These are phyloP conservation scores for Tillandsia leiboldiana DNA, from an alignment of 176 grass and related monocot genomes.

Conservation along the genomic window DNA sequence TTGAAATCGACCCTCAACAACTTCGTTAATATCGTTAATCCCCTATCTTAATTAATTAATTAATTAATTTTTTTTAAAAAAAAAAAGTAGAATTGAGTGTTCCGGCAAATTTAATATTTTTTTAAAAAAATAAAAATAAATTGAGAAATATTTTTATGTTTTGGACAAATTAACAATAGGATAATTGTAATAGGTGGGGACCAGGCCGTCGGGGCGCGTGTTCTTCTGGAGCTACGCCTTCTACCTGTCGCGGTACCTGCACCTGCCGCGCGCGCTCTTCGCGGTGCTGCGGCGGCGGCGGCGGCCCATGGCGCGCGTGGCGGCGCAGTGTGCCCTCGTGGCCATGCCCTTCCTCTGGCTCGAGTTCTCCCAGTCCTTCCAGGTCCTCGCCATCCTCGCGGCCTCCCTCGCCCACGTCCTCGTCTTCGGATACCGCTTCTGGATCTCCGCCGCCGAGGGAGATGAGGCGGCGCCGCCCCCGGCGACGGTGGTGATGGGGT, in stretches of 20 bases:
- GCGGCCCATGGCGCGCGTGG: constrained; percentile 21
- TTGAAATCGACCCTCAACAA: too few species aligned
- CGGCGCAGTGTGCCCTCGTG: constrained; percentile 53
- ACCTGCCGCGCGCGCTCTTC: constrained; percentile 50
- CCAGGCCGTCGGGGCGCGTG: constrained; percentile 63
- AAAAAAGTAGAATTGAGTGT: too few species aligned
- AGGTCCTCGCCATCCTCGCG: constrained; percentile 81
- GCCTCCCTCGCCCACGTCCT: constrained; percentile 63
- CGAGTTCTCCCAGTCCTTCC: constrained; percentile 98
- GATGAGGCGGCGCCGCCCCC: background rate
- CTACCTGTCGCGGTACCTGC: constrained; percentile 91
- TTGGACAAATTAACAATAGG: too few species aligned
- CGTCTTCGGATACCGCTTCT: constrained; percentile 57
- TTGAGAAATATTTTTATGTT: too few species aligned
- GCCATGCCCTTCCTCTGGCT: constrained; percentile 97
- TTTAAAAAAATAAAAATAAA: too few species aligned
- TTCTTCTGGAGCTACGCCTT: constrained; percentile 99
- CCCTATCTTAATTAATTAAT: too few species aligned
- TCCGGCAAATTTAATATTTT: too few species aligned
- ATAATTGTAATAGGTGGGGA: constrained; percentile 20
- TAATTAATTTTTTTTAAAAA: too few species aligned
- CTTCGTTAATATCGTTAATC: too few species aligned
- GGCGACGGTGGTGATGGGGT: constrained; percentile 34
- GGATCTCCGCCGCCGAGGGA: constrained; percentile 36
- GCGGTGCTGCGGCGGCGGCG: constrained; percentile 32